These are phyloP conservation scores for Fusarium oligoseptatum DNA, from an alignment of 2,329 filamentous ascomycete species.

Conservation along the genomic window DNA sequence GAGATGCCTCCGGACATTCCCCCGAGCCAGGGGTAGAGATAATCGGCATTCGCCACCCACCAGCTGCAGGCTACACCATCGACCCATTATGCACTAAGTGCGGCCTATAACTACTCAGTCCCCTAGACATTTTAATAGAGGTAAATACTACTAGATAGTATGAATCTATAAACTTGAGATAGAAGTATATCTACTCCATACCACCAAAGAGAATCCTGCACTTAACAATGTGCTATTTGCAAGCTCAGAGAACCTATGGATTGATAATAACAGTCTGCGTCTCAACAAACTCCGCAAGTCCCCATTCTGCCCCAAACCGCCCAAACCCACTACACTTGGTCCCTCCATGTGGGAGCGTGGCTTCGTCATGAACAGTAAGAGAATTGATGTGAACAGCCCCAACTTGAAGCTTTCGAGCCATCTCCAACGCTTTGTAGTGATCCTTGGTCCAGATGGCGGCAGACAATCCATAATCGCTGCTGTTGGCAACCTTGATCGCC, in stretches of 20 bases:
- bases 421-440: background rate
- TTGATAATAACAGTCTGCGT: background rate
- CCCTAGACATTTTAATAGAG: background rate
- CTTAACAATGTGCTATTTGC: no score
- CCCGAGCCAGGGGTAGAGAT: background rate
- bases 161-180: background rate
- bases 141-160: background rate
- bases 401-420: background rate
- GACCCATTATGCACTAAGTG: background rate
- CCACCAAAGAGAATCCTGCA: no score
- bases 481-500: background rate
- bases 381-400: background rate
- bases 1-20: background rate
- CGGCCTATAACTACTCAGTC: background rate
- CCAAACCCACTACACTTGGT: background rate
- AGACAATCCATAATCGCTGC: background rate
- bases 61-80: background rate
- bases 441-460: background rate
- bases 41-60: background rate
- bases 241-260: background rate
- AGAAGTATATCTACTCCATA: no score
- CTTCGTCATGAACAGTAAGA: background rate
- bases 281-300: background rate
- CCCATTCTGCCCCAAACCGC: background rate
- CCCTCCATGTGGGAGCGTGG: background rate